Evolutionary conservation across 176 grass and related monocot genomes (phyloP), one percentile per base, ranked within the genome.

Genomic region (Eragrostis curvula): DNA sequence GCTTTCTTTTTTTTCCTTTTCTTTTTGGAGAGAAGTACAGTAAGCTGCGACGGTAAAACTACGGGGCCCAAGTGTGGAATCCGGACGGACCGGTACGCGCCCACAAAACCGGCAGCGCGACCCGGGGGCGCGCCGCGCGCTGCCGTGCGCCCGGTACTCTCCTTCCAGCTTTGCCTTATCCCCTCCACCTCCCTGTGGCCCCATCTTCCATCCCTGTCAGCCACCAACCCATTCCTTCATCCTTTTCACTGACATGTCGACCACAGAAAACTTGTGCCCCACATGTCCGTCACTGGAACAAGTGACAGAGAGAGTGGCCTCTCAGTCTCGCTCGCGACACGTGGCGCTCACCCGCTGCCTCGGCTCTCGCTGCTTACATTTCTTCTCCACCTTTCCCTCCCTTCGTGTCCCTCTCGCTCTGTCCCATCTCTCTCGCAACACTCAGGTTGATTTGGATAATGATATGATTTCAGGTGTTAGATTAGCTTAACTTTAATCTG

Each of bases 161-260:
- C 58, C 21, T 45, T 46, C 42, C 7, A 14, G n/a, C 83, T 81
- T 59, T 90, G 66, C 79, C 79, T 90, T 87, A 90, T 90, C 88
- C 79, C 45, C 49, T 90, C 69, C 51, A 47, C 68, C 74, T 73
- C 68, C 50, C 29, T 39, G 74, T 83, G 79, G 68, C 1, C 68
- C 84, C 59, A 51, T 2, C 17, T 10, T 28, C 20, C 11, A 20
- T 28, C 24, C 15, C 14, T 6, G 48, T 9, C 12, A 11, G 27
- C 40, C 65, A 86, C 73, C 42, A 44, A 68, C 28, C 41, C 2
- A 0, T 8, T 0, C 0, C 0, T 5, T 12, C 3, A 2, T 0
- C 0, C 0, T 9, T 12, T 0, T 36, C 47, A 50, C 87, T 89
- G 84, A 70, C 88, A 74, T 0, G 0, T 0, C 1, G 41, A 0